Base-by-base conservation (phyloP, 1,284 basidiomycete genomes). In the Fomitopsis palustris region DNA sequence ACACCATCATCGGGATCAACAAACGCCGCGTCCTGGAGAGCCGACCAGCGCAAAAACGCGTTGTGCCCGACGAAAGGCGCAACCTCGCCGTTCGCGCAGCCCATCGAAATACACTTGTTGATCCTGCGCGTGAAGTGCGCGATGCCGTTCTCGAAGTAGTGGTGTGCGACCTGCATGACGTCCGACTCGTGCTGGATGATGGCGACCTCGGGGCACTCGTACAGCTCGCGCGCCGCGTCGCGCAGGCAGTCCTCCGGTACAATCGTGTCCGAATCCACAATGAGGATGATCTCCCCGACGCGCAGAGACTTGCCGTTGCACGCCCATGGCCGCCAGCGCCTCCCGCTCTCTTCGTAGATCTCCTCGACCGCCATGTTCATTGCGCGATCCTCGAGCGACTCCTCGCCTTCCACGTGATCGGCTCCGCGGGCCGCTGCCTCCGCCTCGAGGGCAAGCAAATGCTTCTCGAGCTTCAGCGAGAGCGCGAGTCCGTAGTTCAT, bases 1-100 rank as follows among this genome's bases (percentile, higher is more conserved):
- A 80, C 69, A 1, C 81, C 81, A 66, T 91, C 88, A 19, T 79
- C 84, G 7, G 74, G 71, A 64, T 93, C 92, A 45, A 88, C 70
- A 63, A 89, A 90, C 8, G 87, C 80, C 2, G 86, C 88, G 59
- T 93, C 92, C 69, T 95, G 92, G 6, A 94, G 75, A 1, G 92
- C 92, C 5, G 82, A 82, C 92, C 93, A 95, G 16, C 92, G 84
- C 38, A 95, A 77, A 76, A 93, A 94, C 1, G 92, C 92, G 61
- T 95, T 94, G 73, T 95, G 93, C 0, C 93, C 93, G 61, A 95
- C 90, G 67, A 94, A 94, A 1, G 92, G 92, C 0, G 92, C 89
- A 29, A 89, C 84, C 73, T 93, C 91, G 45, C 90, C 92, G 65
- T 90, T 92, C 4, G 84, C 86, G 61, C 85, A 87, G 27, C 84